Evolutionary conservation across 345 rosid species (phyloP).

Genomic region (Gossypium longicalyx): DNA sequence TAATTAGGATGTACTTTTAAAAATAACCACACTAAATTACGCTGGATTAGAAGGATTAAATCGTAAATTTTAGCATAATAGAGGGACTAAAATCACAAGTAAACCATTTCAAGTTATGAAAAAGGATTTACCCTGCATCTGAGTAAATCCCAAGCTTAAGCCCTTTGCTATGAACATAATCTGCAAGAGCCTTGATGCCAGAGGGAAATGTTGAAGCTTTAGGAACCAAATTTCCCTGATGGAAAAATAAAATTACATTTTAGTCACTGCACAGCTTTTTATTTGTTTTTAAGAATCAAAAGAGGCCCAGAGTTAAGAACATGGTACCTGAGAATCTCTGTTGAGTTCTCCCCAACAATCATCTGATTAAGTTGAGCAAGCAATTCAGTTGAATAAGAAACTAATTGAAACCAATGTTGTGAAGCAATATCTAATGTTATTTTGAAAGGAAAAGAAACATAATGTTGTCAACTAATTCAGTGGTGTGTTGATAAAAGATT

Average conservation of each 20-base stretch:
- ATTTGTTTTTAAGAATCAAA: not conserved
- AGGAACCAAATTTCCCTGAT: conserved; percentile 26
- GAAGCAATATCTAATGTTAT: not conserved
- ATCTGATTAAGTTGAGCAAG: conserved; percentile 12
- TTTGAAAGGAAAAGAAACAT: not conserved
- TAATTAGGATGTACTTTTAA: no score
- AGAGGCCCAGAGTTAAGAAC: not conserved
- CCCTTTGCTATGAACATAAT: conserved; percentile 36
- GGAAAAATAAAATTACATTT: not conserved
- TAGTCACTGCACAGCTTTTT: not conserved
- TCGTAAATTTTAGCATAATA: not conserved
- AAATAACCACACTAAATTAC: no score
- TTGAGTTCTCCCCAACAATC: conserved; percentile 31
- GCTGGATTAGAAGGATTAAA: not conserved
- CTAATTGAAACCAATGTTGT: not conserved
- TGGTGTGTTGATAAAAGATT: no score
- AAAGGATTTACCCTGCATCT: conserved; percentile 29
- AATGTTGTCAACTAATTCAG: not conserved
- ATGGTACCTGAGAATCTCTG: conserved; percentile 18
- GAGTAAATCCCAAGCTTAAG: conserved; percentile 41
- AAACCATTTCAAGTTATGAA: not conserved
- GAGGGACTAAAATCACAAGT: not conserved
- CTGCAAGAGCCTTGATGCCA: conserved; percentile 34
- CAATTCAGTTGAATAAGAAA: no score
- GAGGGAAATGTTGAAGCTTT: conserved; percentile 30